Conservation (phyloP, 225 moss, liverwort and hornwort genomes). For the Straminergon stramineum region DNA sequence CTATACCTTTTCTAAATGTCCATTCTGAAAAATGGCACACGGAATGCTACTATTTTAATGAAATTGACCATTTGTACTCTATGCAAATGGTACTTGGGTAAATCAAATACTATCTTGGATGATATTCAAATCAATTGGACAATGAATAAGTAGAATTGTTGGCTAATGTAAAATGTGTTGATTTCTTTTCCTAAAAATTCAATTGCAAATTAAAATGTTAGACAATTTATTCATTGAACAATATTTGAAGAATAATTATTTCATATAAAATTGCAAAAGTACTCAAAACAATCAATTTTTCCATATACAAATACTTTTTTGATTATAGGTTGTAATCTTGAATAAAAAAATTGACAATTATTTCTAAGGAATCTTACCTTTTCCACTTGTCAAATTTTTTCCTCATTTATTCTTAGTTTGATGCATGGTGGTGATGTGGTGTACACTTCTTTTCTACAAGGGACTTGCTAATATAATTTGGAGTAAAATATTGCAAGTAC, state of each 20-base stretch:
- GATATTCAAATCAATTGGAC: neutral
- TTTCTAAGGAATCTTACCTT: neutral
- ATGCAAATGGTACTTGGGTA: neutral
- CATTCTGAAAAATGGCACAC: no score
- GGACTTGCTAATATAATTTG: neutral
- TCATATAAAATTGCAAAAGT: neutral
- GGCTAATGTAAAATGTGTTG: neutral
- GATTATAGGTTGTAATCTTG: neutral
- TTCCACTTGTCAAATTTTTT: neutral
- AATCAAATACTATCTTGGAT: no score
- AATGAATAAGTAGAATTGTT: neutral
- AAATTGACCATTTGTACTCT: no score
- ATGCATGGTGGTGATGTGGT: neutral
- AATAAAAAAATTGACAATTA: neutral
- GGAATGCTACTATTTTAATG: no score
- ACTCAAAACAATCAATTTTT: neutral
- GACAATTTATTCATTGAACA: neutral
- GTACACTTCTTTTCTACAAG: neutral
- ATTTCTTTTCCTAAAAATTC: neutral
- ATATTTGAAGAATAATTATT: neutral
- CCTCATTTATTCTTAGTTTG: neutral
- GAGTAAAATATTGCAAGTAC: neutral
- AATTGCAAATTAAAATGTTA: no score
- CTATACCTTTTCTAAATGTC: no score
- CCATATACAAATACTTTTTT: neutral